Conservation (phyloP, 495 filamentous ascomycete genomes). For the Aspergillus haitiensis region DNA sequence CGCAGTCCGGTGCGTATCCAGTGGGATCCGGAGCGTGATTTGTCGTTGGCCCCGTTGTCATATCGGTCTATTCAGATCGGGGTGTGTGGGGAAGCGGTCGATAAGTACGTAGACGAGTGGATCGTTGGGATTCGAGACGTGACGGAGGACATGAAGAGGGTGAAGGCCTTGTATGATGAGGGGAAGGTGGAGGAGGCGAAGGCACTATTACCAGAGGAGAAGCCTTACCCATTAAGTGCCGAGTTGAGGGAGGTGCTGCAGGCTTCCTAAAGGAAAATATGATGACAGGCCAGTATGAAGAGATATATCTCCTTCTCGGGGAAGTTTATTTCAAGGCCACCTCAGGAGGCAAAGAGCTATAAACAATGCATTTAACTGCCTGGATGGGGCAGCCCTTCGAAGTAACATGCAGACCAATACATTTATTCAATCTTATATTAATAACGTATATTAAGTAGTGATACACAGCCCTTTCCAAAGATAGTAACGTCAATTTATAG, state of each 20-base stretch:
- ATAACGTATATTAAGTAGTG: too few relatives aligned
- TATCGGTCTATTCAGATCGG: conserved; percentile 64
- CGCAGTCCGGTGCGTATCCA: conserved; percentile 52
- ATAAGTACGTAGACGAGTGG: conserved; percentile 50
- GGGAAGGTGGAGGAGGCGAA: conserved; percentile 7
- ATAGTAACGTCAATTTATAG: too few relatives aligned
- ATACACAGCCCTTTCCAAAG: not conserved
- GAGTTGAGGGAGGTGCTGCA: conserved; percentile 3
- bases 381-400: too few relatives aligned
- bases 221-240: not conserved
- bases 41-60: conserved; percentile 39
- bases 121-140: conserved; percentile 59
- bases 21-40: conserved; percentile 61
- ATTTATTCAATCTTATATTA: too few relatives aligned
- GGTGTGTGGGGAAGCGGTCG: conserved; percentile 42
- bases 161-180: conserved; percentile 22
- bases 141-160: conserved; percentile 49
- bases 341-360: too few relatives aligned
- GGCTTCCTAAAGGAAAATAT: not conserved
- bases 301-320: not conserved
- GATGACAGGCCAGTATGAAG: not conserved
- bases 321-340: not conserved
- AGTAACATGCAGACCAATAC: too few relatives aligned
- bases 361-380: too few relatives aligned
- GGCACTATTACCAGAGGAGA: conserved; percentile 3